Conservation (phyloP, 768 basidiomycete species). For the Mycena rosella region DNA sequence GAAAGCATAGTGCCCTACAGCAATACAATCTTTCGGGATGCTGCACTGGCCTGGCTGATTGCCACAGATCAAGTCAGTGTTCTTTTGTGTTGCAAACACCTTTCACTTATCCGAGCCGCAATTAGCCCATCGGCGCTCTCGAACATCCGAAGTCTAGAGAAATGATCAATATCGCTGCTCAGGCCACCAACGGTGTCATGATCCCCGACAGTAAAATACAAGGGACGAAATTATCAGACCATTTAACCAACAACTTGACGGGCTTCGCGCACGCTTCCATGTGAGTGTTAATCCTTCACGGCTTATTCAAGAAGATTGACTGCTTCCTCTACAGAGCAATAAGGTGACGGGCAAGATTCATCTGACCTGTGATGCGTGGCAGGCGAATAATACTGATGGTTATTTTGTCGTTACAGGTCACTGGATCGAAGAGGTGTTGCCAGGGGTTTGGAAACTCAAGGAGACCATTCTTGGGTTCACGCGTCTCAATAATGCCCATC, state of each 20-base stretch:
- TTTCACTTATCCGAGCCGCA: too few relatives aligned
- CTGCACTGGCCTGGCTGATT: conserved; percentile 1
- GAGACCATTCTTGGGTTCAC: conserved; percentile 24
- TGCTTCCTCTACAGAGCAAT: neutral
- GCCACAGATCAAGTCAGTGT: neutral
- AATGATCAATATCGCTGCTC: conserved; percentile 49
- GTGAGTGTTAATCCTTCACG: neutral
- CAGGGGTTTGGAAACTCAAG: conserved; percentile 44
- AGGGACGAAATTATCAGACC: conserved; percentile 42
- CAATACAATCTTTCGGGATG: neutral
- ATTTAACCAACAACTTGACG: conserved; percentile 31
- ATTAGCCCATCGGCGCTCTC: conserved; percentile 39
- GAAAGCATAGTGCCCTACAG: neutral
- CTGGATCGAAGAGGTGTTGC: too few relatives aligned
- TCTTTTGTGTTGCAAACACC: neutral
- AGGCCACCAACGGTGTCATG: conserved; percentile 44
- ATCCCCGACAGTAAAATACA: conserved; percentile 43
- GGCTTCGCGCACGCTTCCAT: neutral
- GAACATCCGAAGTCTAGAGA: conserved; percentile 47
- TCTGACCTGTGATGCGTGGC: conserved; percentile 56
- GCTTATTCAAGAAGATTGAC: too few relatives aligned
- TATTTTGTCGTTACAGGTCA: conserved; percentile 56
- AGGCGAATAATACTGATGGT: conserved; percentile 49
- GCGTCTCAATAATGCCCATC: conserved; percentile 49
- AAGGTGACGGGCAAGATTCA: conserved; percentile 40